A percentile compares a stretch with the other conserved stretches of the same genome.
phyloP scores from a whole-genome alignment of 2,329 filamentous ascomycete genomes.

The Neopestalotiopsis clavispora region DNA sequence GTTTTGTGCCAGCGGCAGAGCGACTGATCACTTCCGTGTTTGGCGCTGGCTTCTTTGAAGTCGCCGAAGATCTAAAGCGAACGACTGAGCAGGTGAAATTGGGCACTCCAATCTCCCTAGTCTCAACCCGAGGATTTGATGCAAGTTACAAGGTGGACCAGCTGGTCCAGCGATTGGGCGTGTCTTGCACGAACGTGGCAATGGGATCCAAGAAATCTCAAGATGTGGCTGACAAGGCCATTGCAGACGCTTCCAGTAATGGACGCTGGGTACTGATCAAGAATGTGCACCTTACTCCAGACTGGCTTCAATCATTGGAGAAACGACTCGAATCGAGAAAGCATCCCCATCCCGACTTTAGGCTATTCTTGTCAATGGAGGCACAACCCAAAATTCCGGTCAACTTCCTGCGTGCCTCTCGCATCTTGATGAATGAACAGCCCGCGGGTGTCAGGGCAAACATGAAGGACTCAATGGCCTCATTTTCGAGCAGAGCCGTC shows the following conservation, averaged over 20 bases:
- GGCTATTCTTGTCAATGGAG: conserved; percentile 97
- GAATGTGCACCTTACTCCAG: conserved; percentile 95
- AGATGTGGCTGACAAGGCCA: conserved; percentile 91
- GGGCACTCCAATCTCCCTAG: conserved; percentile 85
- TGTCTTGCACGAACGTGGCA: conserved; percentile 93
- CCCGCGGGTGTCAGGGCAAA: conserved; percentile 95
- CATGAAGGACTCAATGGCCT: conserved; percentile 96
- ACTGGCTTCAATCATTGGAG: conserved; percentile 96
- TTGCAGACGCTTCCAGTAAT: conserved; percentile 87
- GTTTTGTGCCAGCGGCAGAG: conserved; percentile 91
- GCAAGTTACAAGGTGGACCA: conserved; percentile 99
- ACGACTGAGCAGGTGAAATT: conserved; percentile 86
- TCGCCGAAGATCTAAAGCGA: conserved; percentile 82
- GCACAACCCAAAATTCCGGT: conserved; percentile 96
- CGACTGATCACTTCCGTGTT: conserved; percentile 89
- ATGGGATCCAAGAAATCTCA: conserved; percentile 98
- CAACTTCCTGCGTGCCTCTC: conserved; percentile 89
- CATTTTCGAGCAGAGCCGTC: conserved; percentile 74
- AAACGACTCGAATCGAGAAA: conserved; percentile 96
- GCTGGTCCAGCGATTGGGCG: conserved; percentile 81
- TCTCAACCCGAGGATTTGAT: conserved; percentile 95
- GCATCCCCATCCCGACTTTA: conserved; percentile 82
- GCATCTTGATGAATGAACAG: conserved; percentile 97
- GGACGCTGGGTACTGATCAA: conserved; percentile 98
- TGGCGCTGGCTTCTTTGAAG: conserved; percentile 80